Percentiles rank a stretch among this genome's conserved stretches.
These are phyloP conservation scores for Macrolepiota albuminosa DNA, from an alignment of 768 basidiomycete species.

Conservation along the genomic window DNA sequence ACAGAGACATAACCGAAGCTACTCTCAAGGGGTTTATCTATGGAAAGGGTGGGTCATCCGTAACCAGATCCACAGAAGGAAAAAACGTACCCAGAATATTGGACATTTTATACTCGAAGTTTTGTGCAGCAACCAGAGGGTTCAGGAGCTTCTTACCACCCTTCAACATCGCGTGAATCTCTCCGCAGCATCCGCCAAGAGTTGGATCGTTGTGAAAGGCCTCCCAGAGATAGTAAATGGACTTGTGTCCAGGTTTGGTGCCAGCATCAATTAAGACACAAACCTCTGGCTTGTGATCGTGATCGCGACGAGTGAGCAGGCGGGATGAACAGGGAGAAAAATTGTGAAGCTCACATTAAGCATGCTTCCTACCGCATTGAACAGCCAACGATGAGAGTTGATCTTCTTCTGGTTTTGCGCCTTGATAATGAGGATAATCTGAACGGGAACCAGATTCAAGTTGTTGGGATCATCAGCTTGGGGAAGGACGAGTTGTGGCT, in stretches of 20 bases:
- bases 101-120: slow-evolving; percentile 98
- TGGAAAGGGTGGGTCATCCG: neutral
- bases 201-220: slow-evolving; percentile 78
- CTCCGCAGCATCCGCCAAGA: slow-evolving; percentile 84
- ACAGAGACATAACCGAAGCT: slow-evolving; percentile 96
- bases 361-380: slow-evolving; percentile 83
- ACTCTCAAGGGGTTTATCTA: slow-evolving; percentile 91
- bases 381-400: slow-evolving; percentile 93
- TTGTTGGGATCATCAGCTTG: slow-evolving; percentile 88
- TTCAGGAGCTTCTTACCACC: slow-evolving; percentile 92
- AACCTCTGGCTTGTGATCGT: slow-evolving; percentile 69
- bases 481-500: slow-evolving; percentile 87
- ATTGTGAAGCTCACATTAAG: slow-evolving; percentile 45
- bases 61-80: neutral
- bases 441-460: slow-evolving; percentile 88
- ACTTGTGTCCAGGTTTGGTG: slow-evolving; percentile 94
- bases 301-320: neutral
- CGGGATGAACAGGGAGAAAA: neutral
- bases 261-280: slow-evolving; percentile 94
- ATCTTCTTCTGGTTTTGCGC: slow-evolving; percentile 98
- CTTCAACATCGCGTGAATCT: slow-evolving; percentile 96
- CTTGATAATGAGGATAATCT: slow-evolving; percentile 87
- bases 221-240: slow-evolving; percentile 93
- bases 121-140: slow-evolving; percentile 91
- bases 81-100: slow-evolving; percentile 74